Evolutionary conservation across 2,329 filamentous ascomycete species (phyloP), one percentile per base, ranked within the genome.

Genomic region (Alternaria novae-zelandiae): DNA sequence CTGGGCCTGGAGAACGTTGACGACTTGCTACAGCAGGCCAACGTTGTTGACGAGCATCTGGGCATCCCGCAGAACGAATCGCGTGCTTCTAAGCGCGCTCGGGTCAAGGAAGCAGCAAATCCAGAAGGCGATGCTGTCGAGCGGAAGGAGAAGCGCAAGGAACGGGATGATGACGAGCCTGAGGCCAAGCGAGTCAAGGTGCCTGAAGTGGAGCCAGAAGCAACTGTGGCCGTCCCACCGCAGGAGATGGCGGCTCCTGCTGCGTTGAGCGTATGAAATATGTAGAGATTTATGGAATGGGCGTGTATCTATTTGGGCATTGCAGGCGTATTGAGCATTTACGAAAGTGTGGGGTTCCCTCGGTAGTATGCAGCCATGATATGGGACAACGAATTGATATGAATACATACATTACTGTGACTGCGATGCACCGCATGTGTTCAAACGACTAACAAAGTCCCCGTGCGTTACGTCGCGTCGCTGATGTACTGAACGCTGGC

Each of bases 1-100:
- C 80, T 98, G 28, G 88, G 85, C 1, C 84, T 92, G 36, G 84
- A 89, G 2, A 85, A 90, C 61, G 85, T 91, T 25, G 86, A 89
- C 2, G 85, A 90, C 64, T 79, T 96, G 47, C 73, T 88, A 20
- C 86, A 88, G 30, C 80, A 83, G 63, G 94, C 94, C 0, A 83
- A 83, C 47, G 86, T 87, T 7, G 83, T 90, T 5, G 94, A 97
- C 74, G 78, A 84, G 57, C 83, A 85, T 30, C 81, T 93, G 13
- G 88, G 86, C 15, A 83, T 93, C 58, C 85, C 87, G 60, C 82
- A 84, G 9, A 82, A 80, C 45, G 85, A 87, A 51, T 81, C 79
- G 10, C 82, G 82, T 46, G 81, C 81, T 13, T 74, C 83, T 56
- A 81, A 83, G 51, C 84, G 83, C 59, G 82, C 82, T 47, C 80